A percentile compares a stretch with the other conserved stretches of the same genome.
These are phyloP conservation scores for Populus euphratica DNA, from an alignment of 345 rosid genomes.

Conservation along the genomic window DNA sequence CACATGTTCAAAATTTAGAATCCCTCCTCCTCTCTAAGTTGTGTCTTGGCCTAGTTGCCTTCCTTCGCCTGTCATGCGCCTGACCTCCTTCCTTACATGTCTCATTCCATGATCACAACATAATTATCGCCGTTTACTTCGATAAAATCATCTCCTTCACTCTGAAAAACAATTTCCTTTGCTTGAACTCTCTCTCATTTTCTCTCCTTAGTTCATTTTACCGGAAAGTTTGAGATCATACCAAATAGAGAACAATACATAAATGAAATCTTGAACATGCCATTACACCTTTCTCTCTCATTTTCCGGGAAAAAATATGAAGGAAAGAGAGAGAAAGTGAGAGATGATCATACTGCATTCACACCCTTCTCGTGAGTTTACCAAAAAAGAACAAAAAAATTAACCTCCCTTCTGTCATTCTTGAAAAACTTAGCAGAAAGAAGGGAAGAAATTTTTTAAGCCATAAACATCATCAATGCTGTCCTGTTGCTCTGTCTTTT, in stretches of 20 bases:
- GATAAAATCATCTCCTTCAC: not conserved
- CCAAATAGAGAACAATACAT: not conserved
- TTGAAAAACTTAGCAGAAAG: too few species aligned
- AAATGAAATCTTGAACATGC: not conserved
- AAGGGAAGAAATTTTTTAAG: too few species aligned
- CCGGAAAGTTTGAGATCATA: not conserved
- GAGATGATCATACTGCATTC: too few species aligned
- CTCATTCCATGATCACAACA: not conserved
- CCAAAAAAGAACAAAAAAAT: too few species aligned
- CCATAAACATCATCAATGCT: too few species aligned
- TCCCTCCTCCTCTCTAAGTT: too few species aligned
- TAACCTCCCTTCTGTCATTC: too few species aligned
- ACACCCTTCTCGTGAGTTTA: too few species aligned
- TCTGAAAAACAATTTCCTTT: not conserved
- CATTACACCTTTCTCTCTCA: constrained; percentile 1
- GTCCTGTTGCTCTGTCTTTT: too few species aligned
- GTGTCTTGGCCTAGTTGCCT: not conserved
- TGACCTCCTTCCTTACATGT: not conserved
- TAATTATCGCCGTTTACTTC: constrained; percentile 13
- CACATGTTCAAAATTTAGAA: not conserved
- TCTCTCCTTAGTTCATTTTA: not conserved
- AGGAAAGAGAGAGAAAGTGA: not conserved
- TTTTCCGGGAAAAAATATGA: not conserved
- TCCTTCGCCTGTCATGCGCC: not conserved
- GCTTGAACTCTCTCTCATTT: not conserved